A percentile compares a stretch with the other conserved stretches of the same genome.
These are phyloP conservation scores for Cairneyella variabilis DNA, from an alignment of 495 filamentous ascomycete genomes.

Conservation along the genomic window DNA sequence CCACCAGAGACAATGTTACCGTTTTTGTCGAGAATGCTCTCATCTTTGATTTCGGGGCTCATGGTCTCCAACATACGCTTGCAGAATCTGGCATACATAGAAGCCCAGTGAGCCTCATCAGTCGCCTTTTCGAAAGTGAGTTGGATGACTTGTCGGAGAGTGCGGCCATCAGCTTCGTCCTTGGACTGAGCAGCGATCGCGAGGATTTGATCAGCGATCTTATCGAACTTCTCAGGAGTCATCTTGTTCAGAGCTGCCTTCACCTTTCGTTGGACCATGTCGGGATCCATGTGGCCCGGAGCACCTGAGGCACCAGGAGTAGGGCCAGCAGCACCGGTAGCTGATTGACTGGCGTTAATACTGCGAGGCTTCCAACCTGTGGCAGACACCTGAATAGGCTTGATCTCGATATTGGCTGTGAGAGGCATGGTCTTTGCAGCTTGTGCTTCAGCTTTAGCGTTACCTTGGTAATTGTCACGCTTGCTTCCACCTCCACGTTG, in stretches of 20 bases:
- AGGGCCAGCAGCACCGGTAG: slow-evolving; percentile 43
- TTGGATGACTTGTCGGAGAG: slow-evolving; percentile 94
- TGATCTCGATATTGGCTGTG: slow-evolving; percentile 72
- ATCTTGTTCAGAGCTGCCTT: slow-evolving; percentile 99
- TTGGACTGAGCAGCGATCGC: slow-evolving; percentile 92
- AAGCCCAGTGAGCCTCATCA: slow-evolving; percentile 97
- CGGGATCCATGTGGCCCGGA: slow-evolving; percentile 69
- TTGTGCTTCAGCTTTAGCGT: slow-evolving; percentile 54
- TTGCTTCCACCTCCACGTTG: slow-evolving; percentile 59
- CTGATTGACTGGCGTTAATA: slow-evolving; percentile 38
- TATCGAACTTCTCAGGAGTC: slow-evolving; percentile 98
- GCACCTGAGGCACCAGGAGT: slow-evolving; percentile 45
- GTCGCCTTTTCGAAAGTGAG: slow-evolving; percentile 99
- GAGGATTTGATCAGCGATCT: slow-evolving; percentile 89
- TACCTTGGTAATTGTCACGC: slow-evolving; percentile 48
- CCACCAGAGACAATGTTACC: slow-evolving; percentile 87
- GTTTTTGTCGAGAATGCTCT: slow-evolving; percentile 82
- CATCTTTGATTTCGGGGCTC: slow-evolving; percentile 93
- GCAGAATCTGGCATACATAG: slow-evolving; percentile 99
- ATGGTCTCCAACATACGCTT: slow-evolving; percentile 94
- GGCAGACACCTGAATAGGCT: slow-evolving; percentile 65
- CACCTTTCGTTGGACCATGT: slow-evolving; percentile 96
- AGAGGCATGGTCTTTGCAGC: slow-evolving; percentile 82
- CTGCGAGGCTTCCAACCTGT: slow-evolving; percentile 91
- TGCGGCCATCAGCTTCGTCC: slow-evolving; percentile 90